Evolutionary conservation across 2,329 filamentous ascomycete genomes (phyloP), one percentile per base, ranked within the genome.

Genomic region (Cordyceps farinosa): DNA sequence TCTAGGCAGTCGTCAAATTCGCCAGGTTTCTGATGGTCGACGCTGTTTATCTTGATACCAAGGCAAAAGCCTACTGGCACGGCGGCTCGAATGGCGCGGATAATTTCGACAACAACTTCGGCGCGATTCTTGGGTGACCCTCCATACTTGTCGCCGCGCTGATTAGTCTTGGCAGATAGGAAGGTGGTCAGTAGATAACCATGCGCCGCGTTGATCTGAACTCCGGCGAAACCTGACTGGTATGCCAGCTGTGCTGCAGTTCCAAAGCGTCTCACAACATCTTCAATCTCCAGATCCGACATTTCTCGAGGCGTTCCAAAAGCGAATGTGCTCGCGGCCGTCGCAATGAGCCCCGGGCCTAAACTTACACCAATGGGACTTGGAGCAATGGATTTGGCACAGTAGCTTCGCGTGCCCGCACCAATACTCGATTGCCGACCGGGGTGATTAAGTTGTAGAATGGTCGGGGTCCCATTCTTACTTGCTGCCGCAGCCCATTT

Each of bases 121-220:
- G 79, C 78, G 3, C 84, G 74, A 40, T 80, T 82, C 44, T 72
- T 72, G 3, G 83, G 71, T 2, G 75, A 74, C 5, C 84, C 85
- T 6, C 85, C 85, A 64, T 87, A 87, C 9, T 73, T 71, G 64
- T 87, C 85, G 0, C 78, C 81, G 11, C 85, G 76, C 54, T 70
- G 70, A 67, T 87, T 87, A 0, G 77, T 78, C 29, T 75, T 77
- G 1, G 76, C 73, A 0, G 78, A 80, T 17, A 87, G 70, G 69
- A 87, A 87, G 65, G 86, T 82, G 9, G 80, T 76, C 0, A 87
- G 72, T 2, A 88, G 75, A 68, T 86, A 87, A 1, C 85, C 85
- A 65, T 87, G 84, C 0, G 80, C 80, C 3, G 70, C 79, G 44
- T 82, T 80, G 10, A 82, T 73, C 67, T 82, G 70, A 1, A 79